A percentile compares a stretch with the other conserved stretches of the same genome.
phyloP scores from a whole-genome alignment of 768 basidiomycete genomes.

The Boletus sp. region DNA sequence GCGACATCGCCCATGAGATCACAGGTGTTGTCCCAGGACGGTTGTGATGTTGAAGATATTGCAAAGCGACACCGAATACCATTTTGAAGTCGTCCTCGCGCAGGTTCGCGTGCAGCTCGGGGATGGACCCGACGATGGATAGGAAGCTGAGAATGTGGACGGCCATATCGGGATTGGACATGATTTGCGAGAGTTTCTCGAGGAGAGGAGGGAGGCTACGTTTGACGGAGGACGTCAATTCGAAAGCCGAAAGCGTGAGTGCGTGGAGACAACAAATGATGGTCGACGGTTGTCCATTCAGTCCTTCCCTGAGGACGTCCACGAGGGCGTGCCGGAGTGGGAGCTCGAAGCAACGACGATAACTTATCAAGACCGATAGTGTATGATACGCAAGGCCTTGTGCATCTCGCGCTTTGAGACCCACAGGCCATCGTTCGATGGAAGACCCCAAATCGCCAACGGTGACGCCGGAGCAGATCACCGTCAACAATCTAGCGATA shows the following conservation, averaged over 20 bases:
- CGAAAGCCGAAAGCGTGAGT: slow-evolving; percentile 83
- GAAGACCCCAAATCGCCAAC: slow-evolving; percentile 54
- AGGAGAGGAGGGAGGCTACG: slow-evolving; percentile 78
- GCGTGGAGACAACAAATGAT: slow-evolving; percentile 91
- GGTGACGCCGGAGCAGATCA: slow-evolving; percentile 65
- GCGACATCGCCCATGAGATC: slow-evolving; percentile 83
- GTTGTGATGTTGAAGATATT: slow-evolving; percentile 91
- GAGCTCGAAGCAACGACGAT: slow-evolving; percentile 73
- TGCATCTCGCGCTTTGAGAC: slow-evolving; percentile 74
- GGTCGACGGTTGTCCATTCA: slow-evolving; percentile 68
- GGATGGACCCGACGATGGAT: slow-evolving; percentile 79
- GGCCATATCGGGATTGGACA: slow-evolving; percentile 90
- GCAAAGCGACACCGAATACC: slow-evolving; percentile 91
- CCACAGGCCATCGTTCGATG: slow-evolving; percentile 57
- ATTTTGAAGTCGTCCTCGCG: slow-evolving; percentile 88
- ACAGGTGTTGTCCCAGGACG: slow-evolving; percentile 55
- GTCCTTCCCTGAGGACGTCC: slow-evolving; percentile 66
- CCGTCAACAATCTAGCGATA: slow-evolving; percentile 60
- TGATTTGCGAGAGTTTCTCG: slow-evolving; percentile 87
- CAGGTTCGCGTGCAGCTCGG: slow-evolving; percentile 81
- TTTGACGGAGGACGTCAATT: slow-evolving; percentile 78
- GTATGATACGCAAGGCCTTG: slow-evolving; percentile 87
- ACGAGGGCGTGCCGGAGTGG: slow-evolving; percentile 67
- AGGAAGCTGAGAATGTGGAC: slow-evolving; percentile 96
- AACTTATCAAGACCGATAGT: slow-evolving; percentile 84